Evolutionary conservation across 306 rosid genomes (phyloP).

Genomic region (Cucurbita argyrosperma): DNA sequence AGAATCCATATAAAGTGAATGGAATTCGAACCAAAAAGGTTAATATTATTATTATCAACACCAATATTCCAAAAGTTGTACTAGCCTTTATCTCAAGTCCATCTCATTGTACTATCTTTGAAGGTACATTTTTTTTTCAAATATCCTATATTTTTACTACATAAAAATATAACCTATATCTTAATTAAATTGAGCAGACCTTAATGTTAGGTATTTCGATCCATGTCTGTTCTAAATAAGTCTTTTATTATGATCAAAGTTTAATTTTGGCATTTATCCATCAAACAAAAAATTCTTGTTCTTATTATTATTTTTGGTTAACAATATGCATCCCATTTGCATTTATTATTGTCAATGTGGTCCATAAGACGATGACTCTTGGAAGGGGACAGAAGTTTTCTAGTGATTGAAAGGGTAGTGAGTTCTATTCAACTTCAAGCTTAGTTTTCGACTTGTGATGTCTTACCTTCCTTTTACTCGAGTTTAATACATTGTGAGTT

Average conservation of each 20-base stretch:
- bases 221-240: background rate
- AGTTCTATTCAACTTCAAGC: background rate
- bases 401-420: background rate
- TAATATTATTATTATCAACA: background rate
- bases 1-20: background rate
- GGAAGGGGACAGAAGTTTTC: too few relatives aligned
- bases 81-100: background rate
- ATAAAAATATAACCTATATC: too few relatives aligned
- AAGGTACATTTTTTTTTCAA: too few relatives aligned
- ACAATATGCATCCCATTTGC: background rate
- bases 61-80: background rate
- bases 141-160: too few relatives aligned
- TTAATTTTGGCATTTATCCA: background rate
- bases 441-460: background rate
- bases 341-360: background rate
- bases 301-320: background rate
- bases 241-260: background rate
- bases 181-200: too few relatives aligned
- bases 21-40: background rate
- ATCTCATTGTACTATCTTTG: too few relatives aligned
- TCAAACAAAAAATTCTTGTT: background rate
- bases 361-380: background rate
- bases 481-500: background rate
- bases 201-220: background rate
- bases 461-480: background rate